Evolutionary conservation across 352 stramenopile species (phyloP).

Genomic region (Elongisporangium senticosum): DNA sequence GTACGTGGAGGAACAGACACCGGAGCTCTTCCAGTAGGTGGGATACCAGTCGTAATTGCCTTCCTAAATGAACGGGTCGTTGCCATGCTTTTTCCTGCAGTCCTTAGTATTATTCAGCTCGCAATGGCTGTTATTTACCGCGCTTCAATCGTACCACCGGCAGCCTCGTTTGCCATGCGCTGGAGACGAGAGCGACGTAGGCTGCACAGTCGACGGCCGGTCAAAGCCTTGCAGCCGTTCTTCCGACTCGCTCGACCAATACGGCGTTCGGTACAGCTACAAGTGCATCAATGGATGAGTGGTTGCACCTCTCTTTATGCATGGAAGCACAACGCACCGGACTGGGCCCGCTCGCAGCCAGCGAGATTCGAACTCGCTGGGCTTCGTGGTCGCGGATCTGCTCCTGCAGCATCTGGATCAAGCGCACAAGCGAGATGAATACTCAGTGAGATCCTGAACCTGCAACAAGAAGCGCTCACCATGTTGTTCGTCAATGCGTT

Average conservation of each 20-base stretch:
- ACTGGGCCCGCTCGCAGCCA: slow-evolving; percentile 16
- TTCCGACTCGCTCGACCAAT: slow-evolving; percentile 35
- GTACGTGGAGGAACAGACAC: slow-evolving; percentile 84
- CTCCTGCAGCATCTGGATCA: slow-evolving; percentile 9
- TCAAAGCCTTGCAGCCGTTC: slow-evolving; percentile 19
- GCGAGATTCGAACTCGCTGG: slow-evolving; percentile 11
- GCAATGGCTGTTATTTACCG: not conserved
- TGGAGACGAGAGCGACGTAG: slow-evolving; percentile 7
- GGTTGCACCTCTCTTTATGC: not conserved
- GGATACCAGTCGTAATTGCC: slow-evolving; percentile 1
- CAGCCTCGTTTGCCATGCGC: slow-evolving; percentile 32
- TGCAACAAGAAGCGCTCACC: slow-evolving; percentile 5
- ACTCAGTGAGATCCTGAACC: not conserved
- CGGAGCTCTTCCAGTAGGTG: slow-evolving; percentile 78
- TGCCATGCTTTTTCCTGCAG: not conserved
- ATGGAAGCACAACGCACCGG: slow-evolving; percentile 14
- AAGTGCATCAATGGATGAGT: not conserved
- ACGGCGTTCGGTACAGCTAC: slow-evolving; percentile 32
- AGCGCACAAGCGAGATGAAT: not conserved
- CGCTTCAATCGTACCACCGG: slow-evolving; percentile 48
- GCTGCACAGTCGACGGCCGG: slow-evolving; percentile 10
- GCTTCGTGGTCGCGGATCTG: slow-evolving; percentile 27
- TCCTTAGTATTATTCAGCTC: not conserved
- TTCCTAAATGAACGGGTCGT: not conserved
- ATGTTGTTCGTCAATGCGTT: slow-evolving; percentile 9